Percentiles rank a stretch among this genome's conserved stretches.
Conservation (phyloP, 441 rosid species). For the Pelargonium myrrhifolium region DNA sequence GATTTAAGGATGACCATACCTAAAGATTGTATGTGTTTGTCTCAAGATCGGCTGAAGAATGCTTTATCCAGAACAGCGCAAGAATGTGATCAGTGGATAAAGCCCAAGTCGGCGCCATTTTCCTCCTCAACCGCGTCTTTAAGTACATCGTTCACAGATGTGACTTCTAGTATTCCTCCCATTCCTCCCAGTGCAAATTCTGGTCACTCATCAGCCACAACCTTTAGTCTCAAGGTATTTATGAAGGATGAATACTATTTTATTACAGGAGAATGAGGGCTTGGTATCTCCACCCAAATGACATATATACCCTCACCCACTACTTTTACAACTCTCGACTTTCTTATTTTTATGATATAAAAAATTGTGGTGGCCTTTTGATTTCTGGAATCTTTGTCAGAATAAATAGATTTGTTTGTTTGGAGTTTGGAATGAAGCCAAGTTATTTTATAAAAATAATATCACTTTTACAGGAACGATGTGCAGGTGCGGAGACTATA, state of each 20-base stretch:
- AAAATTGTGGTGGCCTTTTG: neutral
- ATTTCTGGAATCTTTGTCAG: constrained; percentile 1
- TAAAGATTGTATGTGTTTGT: constrained; percentile 14
- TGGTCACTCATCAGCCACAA: constrained; percentile 38
- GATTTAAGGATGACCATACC: constrained; percentile 5
- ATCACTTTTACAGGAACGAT: constrained; percentile 70
- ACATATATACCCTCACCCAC: neutral
- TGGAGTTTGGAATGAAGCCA: constrained; percentile 14
- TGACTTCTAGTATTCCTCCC: constrained; percentile 57
- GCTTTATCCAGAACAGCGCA: constrained; percentile 75
- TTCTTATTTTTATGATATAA: neutral
- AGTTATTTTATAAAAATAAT: constrained; percentile 18
- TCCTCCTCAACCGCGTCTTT: constrained; percentile 45
- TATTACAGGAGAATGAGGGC: neutral
- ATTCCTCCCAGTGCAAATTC: constrained; percentile 43
- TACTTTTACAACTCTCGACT: neutral
- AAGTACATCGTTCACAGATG: constrained; percentile 43
- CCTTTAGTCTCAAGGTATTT: constrained; percentile 89
- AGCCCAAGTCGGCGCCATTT: constrained; percentile 42
- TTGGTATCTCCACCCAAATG: neutral
- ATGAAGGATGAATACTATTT: neutral
- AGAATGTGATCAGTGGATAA: constrained; percentile 92
- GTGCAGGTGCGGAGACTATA: constrained; percentile 69
- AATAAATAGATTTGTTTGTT: constrained; percentile 14
- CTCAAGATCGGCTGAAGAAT: constrained; percentile 73